phyloP scores from a whole-genome alignment of 805 yeast species.

The Metschnikowia dekortorum region DNA sequence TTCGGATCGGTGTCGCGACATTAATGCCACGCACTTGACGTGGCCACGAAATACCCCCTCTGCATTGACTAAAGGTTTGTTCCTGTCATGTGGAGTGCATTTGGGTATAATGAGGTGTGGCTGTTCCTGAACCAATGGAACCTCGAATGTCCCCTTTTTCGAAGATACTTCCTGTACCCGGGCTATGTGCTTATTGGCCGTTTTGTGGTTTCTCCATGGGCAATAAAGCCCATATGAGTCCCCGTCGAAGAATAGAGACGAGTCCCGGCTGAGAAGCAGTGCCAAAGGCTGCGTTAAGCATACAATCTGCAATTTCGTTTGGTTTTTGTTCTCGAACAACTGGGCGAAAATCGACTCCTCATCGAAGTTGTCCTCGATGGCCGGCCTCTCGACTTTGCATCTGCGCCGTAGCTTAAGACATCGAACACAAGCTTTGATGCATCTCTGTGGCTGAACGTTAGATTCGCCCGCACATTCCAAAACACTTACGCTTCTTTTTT shows the following conservation, averaged over 20 bases:
- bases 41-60: too few species aligned
- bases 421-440: neutral
- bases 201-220: neutral
- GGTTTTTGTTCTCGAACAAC: neutral
- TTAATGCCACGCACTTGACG: too few species aligned
- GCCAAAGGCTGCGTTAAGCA: conserved; percentile 2
- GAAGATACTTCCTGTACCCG: neutral
- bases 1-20: too few species aligned
- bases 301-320: neutral
- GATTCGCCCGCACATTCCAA: neutral
- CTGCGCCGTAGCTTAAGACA: conserved; percentile 2
- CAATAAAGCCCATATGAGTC: conserved; percentile 1
- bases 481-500: neutral
- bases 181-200: neutral
- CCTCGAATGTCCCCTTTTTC: conserved; percentile 2
- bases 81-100: too few species aligned
- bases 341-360: neutral
- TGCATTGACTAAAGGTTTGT: too few species aligned
- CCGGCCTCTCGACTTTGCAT: neutral
- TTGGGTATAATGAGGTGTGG: neutral
- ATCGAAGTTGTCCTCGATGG: neutral
- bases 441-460: neutral
- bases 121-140: neutral
- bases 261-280: conserved; percentile 3
- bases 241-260: conserved; percentile 2